phyloP scores from a whole-genome alignment of 805 yeast genomes.

The Candida vaughaniae region DNA sequence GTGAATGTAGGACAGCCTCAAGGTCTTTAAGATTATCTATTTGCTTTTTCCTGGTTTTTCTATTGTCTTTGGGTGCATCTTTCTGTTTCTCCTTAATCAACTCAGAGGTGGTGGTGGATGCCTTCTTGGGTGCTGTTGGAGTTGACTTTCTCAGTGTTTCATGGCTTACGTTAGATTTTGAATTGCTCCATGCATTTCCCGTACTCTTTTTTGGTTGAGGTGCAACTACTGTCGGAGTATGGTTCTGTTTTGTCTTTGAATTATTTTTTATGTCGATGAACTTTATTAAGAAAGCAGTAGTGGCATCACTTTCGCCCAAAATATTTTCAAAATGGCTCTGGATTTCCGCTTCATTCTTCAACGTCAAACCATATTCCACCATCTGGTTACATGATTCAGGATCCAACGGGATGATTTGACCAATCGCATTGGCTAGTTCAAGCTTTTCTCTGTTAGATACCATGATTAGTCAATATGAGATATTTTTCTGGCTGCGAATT shows the following conservation, averaged over 20 bases:
- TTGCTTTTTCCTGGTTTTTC: constrained; percentile 42
- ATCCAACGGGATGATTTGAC: constrained; percentile 51
- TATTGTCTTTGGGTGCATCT: constrained; percentile 19
- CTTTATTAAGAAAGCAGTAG: constrained; percentile 45
- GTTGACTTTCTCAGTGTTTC: constrained; percentile 1
- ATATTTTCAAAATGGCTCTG: constrained; percentile 53
- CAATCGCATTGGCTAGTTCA: constrained; percentile 9
- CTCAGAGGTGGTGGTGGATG: constrained; percentile 11
- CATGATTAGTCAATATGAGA: constrained; percentile 7
- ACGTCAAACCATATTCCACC: constrained; percentile 50
- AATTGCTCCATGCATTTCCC: not conserved
- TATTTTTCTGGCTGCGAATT: constrained; percentile 7
- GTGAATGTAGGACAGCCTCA: constrained; percentile 56
- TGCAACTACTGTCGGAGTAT: not conserved
- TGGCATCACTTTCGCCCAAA: constrained; percentile 56
- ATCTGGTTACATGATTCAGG: constrained; percentile 53
- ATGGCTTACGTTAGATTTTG: too few species aligned
- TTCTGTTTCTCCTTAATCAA: constrained; percentile 6
- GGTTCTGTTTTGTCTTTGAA: not conserved
- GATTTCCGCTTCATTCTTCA: constrained; percentile 48
- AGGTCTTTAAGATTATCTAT: constrained; percentile 61
- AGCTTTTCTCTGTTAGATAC: constrained; percentile 6
- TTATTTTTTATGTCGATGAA: constrained; percentile 37
- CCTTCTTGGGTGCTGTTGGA: constrained; percentile 2
- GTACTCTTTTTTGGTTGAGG: not conserved